These are phyloP conservation scores for Scleroderma bovista DNA, from an alignment of 768 basidiomycete species.

Conservation along the genomic window DNA sequence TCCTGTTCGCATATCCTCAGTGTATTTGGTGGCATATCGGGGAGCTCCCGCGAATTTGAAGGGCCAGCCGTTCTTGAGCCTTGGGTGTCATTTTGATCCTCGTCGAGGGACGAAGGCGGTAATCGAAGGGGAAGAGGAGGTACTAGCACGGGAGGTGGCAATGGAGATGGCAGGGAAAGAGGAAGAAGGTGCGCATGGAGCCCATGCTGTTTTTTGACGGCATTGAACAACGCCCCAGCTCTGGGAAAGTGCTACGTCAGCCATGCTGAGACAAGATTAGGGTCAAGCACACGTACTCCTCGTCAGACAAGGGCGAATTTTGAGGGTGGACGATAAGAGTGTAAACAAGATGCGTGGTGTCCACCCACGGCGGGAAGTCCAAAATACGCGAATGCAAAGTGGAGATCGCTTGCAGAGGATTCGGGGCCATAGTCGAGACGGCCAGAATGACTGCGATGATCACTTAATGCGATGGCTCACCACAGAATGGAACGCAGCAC, in stretches of 20 bases:
- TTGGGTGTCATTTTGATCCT: constrained; percentile 15
- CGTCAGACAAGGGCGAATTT: constrained; percentile 62
- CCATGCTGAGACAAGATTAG: background rate
- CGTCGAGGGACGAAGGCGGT: constrained; percentile 39
- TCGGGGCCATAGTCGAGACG: constrained; percentile 75
- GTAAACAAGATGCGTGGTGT: constrained; percentile 62
- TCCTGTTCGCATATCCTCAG: constrained; percentile 63
- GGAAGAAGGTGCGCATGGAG: constrained; percentile 69
- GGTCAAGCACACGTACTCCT: constrained; percentile 55
- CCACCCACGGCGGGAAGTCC: constrained; percentile 80
- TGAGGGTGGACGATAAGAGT: constrained; percentile 74
- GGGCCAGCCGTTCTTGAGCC: background rate
- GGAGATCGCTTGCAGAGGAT: constrained; percentile 76
- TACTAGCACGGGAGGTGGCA: constrained; percentile 62
- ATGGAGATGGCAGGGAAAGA: constrained; percentile 54
- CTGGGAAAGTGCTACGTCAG: constrained; percentile 33
- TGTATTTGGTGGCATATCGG: constrained; percentile 17
- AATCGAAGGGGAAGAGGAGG: constrained; percentile 63
- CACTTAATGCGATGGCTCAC: constrained; percentile 5
- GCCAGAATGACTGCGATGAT: constrained; percentile 61
- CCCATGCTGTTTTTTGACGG: constrained; percentile 83
- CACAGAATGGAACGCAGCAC: constrained; percentile 28
- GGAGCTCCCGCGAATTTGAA: background rate
- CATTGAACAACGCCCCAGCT: constrained; percentile 75
- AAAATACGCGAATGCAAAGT: constrained; percentile 60